Conservation (phyloP, 805 yeast species). For the Millerozyma miso region DNA sequence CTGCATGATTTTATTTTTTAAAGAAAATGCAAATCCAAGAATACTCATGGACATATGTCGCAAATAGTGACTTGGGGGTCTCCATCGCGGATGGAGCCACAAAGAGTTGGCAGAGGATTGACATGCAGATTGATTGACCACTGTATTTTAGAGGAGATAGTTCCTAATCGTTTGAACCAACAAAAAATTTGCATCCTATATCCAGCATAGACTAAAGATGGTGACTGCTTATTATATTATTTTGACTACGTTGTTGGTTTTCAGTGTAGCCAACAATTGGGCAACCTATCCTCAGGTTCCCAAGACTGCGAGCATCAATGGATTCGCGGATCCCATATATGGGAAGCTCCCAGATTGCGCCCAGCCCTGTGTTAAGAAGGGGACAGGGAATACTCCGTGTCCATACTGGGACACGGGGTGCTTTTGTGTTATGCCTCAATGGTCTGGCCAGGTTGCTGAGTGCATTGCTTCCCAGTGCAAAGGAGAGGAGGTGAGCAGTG, state of each 20-base stretch:
- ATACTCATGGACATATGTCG: no score
- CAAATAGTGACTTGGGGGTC: no score
- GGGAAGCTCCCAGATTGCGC: constrained; percentile 40
- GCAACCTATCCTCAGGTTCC: constrained; percentile 45
- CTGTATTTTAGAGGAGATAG: no score
- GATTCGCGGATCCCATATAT: constrained; percentile 45
- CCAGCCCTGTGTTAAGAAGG: constrained; percentile 32
- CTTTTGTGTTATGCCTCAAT: constrained; percentile 45
- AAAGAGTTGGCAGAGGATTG: no score
- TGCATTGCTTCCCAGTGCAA: constrained; percentile 38
- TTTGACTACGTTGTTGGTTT: constrained; percentile 1
- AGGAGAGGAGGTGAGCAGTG: constrained; percentile 31
- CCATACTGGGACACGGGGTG: constrained; percentile 54
- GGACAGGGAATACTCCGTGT: constrained; percentile 43
- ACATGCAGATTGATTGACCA: no score
- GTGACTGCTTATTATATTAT: no score
- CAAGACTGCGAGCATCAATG: constrained; percentile 44
- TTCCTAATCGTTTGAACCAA: neutral
- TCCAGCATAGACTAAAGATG: no score
- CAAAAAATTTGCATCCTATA: neutral
- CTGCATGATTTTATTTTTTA: no score
- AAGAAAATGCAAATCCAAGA: no score
- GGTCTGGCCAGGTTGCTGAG: constrained; percentile 40
- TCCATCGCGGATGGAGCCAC: no score
- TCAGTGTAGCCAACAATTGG: constrained; percentile 29